Evolutionary conservation across 1,139 yeast genomes (phyloP).

Genomic region (Kodamaea derodonti): DNA sequence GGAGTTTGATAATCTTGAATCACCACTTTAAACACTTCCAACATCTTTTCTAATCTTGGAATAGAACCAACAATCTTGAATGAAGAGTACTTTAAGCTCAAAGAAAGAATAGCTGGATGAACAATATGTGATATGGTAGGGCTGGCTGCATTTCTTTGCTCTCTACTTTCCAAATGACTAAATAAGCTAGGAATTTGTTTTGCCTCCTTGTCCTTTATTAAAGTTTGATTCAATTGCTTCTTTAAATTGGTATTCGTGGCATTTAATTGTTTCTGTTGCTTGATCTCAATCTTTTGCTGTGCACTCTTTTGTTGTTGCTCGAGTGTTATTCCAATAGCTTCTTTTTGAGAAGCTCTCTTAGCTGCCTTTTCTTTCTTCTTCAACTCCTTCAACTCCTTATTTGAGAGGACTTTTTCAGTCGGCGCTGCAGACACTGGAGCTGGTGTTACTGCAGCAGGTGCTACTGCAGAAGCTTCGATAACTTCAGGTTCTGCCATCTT

Average conservation of each 20-base stretch:
- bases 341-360: constrained; percentile 69
- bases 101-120: constrained; percentile 79
- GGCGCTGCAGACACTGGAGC: constrained; percentile 6
- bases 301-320: constrained; percentile 41
- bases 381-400: constrained; percentile 82
- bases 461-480: constrained; percentile 3
- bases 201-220: constrained; percentile 37
- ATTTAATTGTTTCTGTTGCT: constrained; percentile 25
- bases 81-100: constrained; percentile 78
- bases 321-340: constrained; percentile 46
- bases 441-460: constrained; percentile 1
- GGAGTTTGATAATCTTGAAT: constrained; percentile 84
- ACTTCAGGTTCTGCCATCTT: background rate
- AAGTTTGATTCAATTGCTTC: constrained; percentile 53
- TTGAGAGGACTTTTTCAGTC: constrained; percentile 41
- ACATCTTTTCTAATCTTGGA: constrained; percentile 80
- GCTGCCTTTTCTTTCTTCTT: constrained; percentile 90
- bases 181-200: constrained; percentile 62
- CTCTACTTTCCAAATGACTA: constrained; percentile 83
- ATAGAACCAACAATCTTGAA: constrained; percentile 88
- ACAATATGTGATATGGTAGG: constrained; percentile 65
- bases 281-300: constrained; percentile 39
- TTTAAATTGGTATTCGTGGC: constrained; percentile 50
- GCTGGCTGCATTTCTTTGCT: constrained; percentile 67
- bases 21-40: constrained; percentile 78